Conservation (phyloP, 805 yeast genomes). For the Saturnispora sanitii region DNA sequence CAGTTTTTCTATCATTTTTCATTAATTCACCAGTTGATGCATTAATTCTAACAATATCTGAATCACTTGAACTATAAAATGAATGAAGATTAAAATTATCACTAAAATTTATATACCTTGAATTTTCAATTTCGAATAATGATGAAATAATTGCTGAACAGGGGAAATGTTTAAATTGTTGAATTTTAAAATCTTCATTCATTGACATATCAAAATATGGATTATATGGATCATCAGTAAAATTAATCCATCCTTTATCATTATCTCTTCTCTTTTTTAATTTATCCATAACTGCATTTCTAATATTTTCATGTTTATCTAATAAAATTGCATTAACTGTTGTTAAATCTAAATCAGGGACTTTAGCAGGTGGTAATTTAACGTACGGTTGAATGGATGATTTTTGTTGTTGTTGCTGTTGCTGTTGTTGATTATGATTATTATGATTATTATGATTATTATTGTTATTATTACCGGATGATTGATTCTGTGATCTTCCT, state of each 20-base stretch:
- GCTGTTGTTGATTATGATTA: slow-evolving; percentile 10
- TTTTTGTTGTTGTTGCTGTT: slow-evolving; percentile 4
- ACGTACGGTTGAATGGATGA: slow-evolving; percentile 66
- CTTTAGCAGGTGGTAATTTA: slow-evolving; percentile 77
- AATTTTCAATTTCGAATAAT: slow-evolving; percentile 52
- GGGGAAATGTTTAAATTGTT: slow-evolving; percentile 59
- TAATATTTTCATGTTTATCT: slow-evolving; percentile 69
- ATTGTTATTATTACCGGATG: slow-evolving; percentile 1
- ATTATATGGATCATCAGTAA: slow-evolving; percentile 77
- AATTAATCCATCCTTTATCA: slow-evolving; percentile 70
- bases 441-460: slow-evolving; percentile 1
- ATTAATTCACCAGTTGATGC: slow-evolving; percentile 43
- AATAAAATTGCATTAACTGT: slow-evolving; percentile 67
- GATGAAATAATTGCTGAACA: slow-evolving; percentile 71
- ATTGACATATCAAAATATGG: slow-evolving; percentile 68
- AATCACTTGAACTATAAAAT: slow-evolving; percentile 26
- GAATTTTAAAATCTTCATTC: slow-evolving; percentile 32
- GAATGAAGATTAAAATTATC: slow-evolving; percentile 35
- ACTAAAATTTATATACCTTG: slow-evolving; percentile 42
- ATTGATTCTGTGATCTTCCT: neutral
- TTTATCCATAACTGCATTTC: slow-evolving; percentile 78
- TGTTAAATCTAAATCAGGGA: slow-evolving; percentile 84
- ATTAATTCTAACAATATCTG: slow-evolving; percentile 28
- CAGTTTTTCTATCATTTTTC: slow-evolving; percentile 29
- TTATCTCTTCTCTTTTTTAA: slow-evolving; percentile 59